A percentile compares a stretch with the other conserved stretches of the same genome.
phyloP scores from a whole-genome alignment of 139 green algal genomes.

The Astrephomene gubernaculifera region DNA sequence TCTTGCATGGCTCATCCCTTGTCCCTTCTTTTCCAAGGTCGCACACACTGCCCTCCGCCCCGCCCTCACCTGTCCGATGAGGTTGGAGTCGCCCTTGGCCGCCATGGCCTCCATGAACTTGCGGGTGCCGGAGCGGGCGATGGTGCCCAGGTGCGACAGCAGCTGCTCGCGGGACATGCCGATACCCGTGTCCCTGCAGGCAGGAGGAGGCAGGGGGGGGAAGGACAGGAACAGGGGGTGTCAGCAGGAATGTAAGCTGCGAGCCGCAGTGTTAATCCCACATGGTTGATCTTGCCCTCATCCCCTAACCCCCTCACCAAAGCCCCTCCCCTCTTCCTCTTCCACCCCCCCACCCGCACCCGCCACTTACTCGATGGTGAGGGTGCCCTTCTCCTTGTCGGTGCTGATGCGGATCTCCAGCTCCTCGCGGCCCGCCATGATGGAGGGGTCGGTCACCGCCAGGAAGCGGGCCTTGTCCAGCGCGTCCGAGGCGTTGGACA shows the following conservation, averaged over 20 bases:
- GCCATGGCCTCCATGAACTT: conserved; percentile 97
- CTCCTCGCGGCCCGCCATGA: conserved; percentile 72
- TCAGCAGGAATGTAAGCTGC: too few species aligned
- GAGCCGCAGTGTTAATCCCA: too few species aligned
- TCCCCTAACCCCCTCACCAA: not conserved
- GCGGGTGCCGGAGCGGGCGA: conserved; percentile 94
- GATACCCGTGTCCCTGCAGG: conserved; percentile 87
- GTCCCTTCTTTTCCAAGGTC: not conserved
- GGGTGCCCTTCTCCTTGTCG: conserved; percentile 86
- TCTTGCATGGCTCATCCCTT: too few species aligned
- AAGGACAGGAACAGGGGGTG: not conserved
- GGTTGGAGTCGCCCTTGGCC: conserved; percentile 83
- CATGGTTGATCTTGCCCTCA: not conserved
- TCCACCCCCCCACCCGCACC: not conserved
- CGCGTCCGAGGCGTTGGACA: conserved; percentile 95
- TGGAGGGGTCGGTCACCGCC: conserved; percentile 68
- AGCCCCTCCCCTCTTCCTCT: not conserved
- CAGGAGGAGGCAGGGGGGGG: not conserved
- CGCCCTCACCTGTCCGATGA: conserved; percentile 85
- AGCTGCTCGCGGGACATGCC: conserved; percentile 97
- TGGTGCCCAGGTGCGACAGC: conserved; percentile 94
- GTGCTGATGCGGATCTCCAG: conserved; percentile 93
- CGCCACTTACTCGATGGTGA: conserved; percentile 90
- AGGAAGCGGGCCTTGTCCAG: conserved; percentile 94
- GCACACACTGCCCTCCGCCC: not conserved